phyloP scores from a whole-genome alignment of 495 filamentous ascomycete genomes.

The Articulospora tetracladia region DNA sequence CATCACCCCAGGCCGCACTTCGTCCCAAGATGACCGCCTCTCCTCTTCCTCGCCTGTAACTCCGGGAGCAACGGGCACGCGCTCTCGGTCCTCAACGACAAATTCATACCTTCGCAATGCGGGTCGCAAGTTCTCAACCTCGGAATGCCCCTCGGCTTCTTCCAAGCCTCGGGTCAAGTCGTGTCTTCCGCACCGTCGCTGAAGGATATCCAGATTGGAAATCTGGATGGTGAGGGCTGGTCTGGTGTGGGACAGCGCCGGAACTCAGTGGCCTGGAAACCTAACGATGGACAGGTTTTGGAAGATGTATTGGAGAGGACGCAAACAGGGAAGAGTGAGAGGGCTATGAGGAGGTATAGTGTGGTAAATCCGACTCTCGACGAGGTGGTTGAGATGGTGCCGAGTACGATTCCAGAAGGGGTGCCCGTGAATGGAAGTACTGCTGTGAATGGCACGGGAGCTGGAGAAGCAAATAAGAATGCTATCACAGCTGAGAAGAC shows the following conservation, averaged over 20 bases:
- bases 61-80: no score
- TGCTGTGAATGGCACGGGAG: constrained; percentile 1
- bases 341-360: constrained; percentile 2
- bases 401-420: not conserved
- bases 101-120: no score
- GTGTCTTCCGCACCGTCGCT: constrained; percentile 25
- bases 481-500: not conserved
- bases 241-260: constrained; percentile 18
- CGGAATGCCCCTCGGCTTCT: constrained; percentile 42
- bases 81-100: no score
- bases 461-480: not conserved
- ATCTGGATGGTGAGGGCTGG: constrained; percentile 21
- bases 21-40: no score
- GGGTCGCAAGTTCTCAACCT: no score
- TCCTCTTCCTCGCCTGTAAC: no score
- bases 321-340: constrained; percentile 2
- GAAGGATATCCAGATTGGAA: constrained; percentile 23
- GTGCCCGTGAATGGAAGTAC: not conserved
- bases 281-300: not conserved
- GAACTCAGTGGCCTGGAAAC: constrained; percentile 9
- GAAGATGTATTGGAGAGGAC: constrained; percentile 9
- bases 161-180: constrained; percentile 44
- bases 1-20: no score
- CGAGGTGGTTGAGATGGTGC: no score
- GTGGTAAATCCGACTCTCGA: constrained; percentile 4